Evolutionary conservation across 1,139 yeast genomes (phyloP), one percentile per base, ranked within the genome.

Genomic region (Taiozyma onychis): DNA sequence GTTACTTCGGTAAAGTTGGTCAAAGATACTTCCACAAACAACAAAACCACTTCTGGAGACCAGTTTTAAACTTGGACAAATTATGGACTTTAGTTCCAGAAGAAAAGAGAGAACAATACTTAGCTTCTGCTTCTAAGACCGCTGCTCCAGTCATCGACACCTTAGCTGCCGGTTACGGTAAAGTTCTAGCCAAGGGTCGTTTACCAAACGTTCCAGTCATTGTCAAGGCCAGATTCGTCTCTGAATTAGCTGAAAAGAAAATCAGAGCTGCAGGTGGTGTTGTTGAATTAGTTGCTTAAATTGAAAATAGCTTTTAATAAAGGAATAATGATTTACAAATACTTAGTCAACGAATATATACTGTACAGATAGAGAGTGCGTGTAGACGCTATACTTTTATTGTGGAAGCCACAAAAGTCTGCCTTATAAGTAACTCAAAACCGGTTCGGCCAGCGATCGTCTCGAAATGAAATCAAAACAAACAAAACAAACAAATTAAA

Each of bases 1-100:
- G 99, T 90, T 95, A 95, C 95, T 95, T 95, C 80, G 99, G 99
- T 88, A 95, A 95, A 84, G 98, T 95, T 76, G 99, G 99, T 91
- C 93, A 93, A 98, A 90, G 99, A 88, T 87, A 88, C 87, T 95
- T 88, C 97, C 98, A 90, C 91, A 85, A 87, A 78, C 97, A 90
- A 81, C 80, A 79, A 73, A 80, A 79, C 83, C 97, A 89, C 76
- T 87, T 85, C 91, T 93, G 99, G 98, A 86, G 81, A 78, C 98
- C 99, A 77, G 88, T 87, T 69, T 80, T 95, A 79, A 95, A 95
- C 95, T 81, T 95, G 76, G 98, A 95, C 85, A 89, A 89, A 79
- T 88, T 95, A 76, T 95, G 99, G 99, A 81, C 97, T 70, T 85
- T 95, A 73, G 86, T 95, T 72, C 95, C 93, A 67, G 86, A 83